phyloP scores from a whole-genome alignment of 495 filamentous ascomycete species.

The Penicillium silybi region DNA sequence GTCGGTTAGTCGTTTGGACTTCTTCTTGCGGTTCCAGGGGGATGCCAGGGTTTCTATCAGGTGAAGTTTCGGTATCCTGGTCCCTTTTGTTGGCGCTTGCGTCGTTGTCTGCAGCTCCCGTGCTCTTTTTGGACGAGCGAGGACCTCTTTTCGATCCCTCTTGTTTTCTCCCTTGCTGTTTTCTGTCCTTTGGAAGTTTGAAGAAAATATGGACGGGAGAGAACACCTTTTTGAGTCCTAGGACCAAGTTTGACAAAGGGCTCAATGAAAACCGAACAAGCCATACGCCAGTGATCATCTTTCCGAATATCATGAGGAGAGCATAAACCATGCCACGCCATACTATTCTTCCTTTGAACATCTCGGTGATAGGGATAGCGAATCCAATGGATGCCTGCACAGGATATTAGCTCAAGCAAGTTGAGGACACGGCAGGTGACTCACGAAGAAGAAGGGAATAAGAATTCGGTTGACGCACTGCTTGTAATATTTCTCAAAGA shows the following conservation, averaged over 20 bases:
- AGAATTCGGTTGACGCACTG: slow-evolving; percentile 51
- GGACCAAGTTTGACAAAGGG: slow-evolving; percentile 7
- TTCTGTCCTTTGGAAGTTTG: background rate
- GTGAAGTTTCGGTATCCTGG: no score
- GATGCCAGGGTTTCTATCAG: no score
- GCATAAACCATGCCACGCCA: slow-evolving; percentile 74
- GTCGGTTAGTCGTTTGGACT: no score
- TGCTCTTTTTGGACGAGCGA: no score
- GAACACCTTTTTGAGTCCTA: slow-evolving; percentile 5
- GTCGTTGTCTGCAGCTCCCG: no score
- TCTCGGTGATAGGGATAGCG: slow-evolving; percentile 66
- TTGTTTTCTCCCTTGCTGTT: no score
- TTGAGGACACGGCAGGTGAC: slow-evolving; percentile 5
- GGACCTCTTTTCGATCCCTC: no score
- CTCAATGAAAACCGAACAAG: slow-evolving; percentile 47
- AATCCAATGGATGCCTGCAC: slow-evolving; percentile 69
- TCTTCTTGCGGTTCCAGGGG: no score
- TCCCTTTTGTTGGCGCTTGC: no score
- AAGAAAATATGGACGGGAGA: slow-evolving; percentile 5
- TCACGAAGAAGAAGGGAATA: slow-evolving; percentile 72
- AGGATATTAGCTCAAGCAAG: background rate
- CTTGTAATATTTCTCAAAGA: slow-evolving; percentile 57
- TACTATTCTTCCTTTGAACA: slow-evolving; percentile 59
- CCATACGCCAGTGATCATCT: slow-evolving; percentile 61
- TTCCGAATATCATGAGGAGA: slow-evolving; percentile 64